Evolutionary conservation across 2,329 filamentous ascomycete species (phyloP).

Genomic region (Epichloe sp.): DNA sequence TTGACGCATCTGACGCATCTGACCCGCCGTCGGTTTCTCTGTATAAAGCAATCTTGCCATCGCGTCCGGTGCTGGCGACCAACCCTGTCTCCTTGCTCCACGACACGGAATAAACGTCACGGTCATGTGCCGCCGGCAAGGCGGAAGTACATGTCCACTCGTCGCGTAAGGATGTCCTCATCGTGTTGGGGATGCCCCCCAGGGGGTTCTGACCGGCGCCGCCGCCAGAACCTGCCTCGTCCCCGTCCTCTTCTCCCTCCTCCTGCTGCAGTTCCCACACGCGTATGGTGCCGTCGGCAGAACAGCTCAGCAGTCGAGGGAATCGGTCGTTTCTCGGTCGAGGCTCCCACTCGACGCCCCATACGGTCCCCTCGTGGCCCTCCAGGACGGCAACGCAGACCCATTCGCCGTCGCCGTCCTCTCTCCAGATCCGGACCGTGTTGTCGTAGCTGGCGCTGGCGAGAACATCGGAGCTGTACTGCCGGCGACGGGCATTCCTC

Average conservation of each 20-base stretch:
- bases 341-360: constrained; percentile 66
- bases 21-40: constrained; percentile 36
- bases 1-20: constrained; percentile 4
- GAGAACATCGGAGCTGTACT: constrained; percentile 55
- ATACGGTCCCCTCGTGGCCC: constrained; percentile 77
- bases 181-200: constrained; percentile 71
- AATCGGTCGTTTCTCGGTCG: constrained; percentile 28
- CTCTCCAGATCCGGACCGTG: constrained; percentile 75
- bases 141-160: constrained; percentile 67
- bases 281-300: constrained; percentile 67
- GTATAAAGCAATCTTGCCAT: constrained; percentile 72
- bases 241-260: constrained; percentile 31
- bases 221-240: constrained; percentile 12
- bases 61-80: constrained; percentile 79
- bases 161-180: constrained; percentile 66
- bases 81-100: constrained; percentile 72
- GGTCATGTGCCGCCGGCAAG: constrained; percentile 63
- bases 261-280: constrained; percentile 56
- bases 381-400: constrained; percentile 71
- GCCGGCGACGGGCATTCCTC: constrained; percentile 28
- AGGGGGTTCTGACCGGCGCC: constrained; percentile 26
- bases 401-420: constrained; percentile 86
- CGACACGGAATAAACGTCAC: constrained; percentile 70
- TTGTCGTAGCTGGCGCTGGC: constrained; percentile 93
- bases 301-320: constrained; percentile 64